Conservation (phyloP, 495 filamentous ascomycete species). For the Xylaria sp. region DNA sequence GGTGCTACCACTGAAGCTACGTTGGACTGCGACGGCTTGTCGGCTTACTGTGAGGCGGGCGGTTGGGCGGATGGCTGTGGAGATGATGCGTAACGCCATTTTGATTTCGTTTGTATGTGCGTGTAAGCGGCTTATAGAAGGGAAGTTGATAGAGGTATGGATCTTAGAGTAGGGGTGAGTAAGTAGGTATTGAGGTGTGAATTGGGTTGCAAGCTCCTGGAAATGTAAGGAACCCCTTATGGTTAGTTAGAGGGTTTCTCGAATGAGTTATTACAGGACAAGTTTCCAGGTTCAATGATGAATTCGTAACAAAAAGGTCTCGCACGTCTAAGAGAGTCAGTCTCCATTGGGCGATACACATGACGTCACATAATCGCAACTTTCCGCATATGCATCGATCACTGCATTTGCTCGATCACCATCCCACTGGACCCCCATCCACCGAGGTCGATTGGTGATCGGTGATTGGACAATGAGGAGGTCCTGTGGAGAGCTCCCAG, state of each 20-base stretch:
- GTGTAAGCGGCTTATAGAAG: background rate
- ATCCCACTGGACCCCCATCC: background rate
- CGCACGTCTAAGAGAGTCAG: background rate
- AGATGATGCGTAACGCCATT: constrained; percentile 28
- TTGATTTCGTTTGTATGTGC: constrained; percentile 9
- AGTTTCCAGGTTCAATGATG: background rate
- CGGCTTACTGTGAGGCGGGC: constrained; percentile 17
- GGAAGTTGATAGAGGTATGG: background rate
- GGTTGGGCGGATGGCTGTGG: constrained; percentile 18
- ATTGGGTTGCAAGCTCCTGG: background rate
- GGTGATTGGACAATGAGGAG: constrained; percentile 19
- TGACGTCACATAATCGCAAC: constrained; percentile 27
- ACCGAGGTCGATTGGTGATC: constrained; percentile 2
- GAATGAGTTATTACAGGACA: constrained; percentile 3
- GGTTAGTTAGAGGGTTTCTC: background rate
- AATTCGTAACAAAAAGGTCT: background rate
- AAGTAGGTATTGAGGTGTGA: background rate
- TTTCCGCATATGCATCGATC: constrained; percentile 10
- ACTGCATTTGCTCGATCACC: background rate
- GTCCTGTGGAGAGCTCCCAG: constrained; percentile 20
- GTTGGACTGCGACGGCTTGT: constrained; percentile 21
- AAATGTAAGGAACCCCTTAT: constrained; percentile 7
- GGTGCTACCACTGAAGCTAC: constrained; percentile 35
- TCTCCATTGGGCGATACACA: background rate
- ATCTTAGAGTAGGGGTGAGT: background rate